Evolutionary conservation across 257 asterid species (phyloP).

Genomic region (Linaria vulgaris): DNA sequence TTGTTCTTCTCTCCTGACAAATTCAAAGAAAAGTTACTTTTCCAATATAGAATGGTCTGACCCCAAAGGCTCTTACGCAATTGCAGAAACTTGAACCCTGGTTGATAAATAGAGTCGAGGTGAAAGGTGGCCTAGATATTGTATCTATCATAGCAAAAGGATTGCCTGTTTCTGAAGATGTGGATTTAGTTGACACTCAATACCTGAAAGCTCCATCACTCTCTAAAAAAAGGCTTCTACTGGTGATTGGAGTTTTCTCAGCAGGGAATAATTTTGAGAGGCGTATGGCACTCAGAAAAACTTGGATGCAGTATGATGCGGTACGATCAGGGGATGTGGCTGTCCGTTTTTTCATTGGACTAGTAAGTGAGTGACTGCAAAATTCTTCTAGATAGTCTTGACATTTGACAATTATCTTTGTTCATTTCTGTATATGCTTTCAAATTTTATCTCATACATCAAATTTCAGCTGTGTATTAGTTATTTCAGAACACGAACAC

Average conservation of each 20-base stretch:
- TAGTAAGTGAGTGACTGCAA: conserved; percentile 61
- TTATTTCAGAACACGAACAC: not conserved
- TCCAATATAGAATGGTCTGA: not conserved
- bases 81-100: conserved; percentile 93
- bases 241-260: conserved; percentile 86
- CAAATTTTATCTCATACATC: not conserved
- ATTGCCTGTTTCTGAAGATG: conserved; percentile 68
- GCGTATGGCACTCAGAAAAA: conserved; percentile 89
- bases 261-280: conserved; percentile 91
- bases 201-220: conserved; percentile 59
- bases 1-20: not conserved
- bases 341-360: conserved; percentile 91
- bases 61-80: conserved; percentile 21
- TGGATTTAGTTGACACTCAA: conserved; percentile 59
- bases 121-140: conserved; percentile 65
- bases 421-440: not conserved
- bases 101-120: conserved; percentile 67
- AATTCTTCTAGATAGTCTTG: not conserved
- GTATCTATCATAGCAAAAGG: conserved; percentile 81
- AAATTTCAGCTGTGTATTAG: not conserved
- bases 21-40: not conserved
- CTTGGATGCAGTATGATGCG: conserved; percentile 94
- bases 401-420: not conserved
- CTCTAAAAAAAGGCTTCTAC: conserved; percentile 47
- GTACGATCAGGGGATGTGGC: conserved; percentile 79